Evolutionary conservation across 2,329 filamentous ascomycete species (phyloP), one percentile per base, ranked within the genome.

Genomic region (Trichoderma brevicompactum): DNA sequence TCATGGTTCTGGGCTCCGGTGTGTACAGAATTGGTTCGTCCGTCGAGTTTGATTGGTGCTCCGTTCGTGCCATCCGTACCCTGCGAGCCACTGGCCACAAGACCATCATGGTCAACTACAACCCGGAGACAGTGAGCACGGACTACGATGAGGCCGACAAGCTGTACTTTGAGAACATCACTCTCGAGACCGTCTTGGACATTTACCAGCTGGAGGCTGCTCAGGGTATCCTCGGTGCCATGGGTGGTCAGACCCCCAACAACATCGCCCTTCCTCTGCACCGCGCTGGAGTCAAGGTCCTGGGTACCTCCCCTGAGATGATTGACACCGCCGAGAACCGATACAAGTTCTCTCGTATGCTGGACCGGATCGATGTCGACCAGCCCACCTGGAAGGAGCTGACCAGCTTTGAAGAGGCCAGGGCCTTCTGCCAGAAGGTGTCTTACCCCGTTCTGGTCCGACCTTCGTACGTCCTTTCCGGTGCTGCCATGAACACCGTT

Each of bases 1-100:
- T 97, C 67, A 97, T 98, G 93, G 94, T 99, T 8, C 84, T 98
- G 36, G 94, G 94, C 13, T 97, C 94, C 38, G 94, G 94, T 78
- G 94, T 97, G 9, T 98, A 98, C 83, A 88, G 95, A 67, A 99
- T 99, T 69, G 95, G 95, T 70, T 97, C 94, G 0, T 97, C 94
- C 0, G 95, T 99, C 66, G 95, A 99, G 76, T 99, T 99, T 77
- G 95, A 99, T 79, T 99, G 95, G 95, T 98, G 95, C 78, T 97
- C 95, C 5, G 95, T 99, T 34, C 86, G 94, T 67, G 92, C 95
- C 6, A 96, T 98, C 68, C 89, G 94, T 68, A 98, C 95, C 1
- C 85, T 99, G 7, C 88, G 95, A 58, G 87, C 92, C 69, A 86
- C 89, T 67, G 91, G 91, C 2, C 88, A 90, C 82, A 98, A 98